Evolutionary conservation across 257 asterid genomes (phyloP), one percentile per base, ranked within the genome.

Genomic region (Solanum appendiculatum): DNA sequence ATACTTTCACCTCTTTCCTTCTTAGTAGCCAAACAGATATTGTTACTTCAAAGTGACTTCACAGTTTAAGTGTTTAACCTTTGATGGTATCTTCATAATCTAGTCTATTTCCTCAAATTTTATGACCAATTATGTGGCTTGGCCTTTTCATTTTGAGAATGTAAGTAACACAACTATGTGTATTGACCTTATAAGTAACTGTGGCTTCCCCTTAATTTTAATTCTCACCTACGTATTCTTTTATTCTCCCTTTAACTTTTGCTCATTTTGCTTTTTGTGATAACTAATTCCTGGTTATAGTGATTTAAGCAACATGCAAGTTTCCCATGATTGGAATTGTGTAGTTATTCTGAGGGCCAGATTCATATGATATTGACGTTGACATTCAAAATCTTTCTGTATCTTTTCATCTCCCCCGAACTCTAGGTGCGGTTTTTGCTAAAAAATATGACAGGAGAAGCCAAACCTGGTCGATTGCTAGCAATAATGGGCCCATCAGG

Each of bases 401-500:
- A 78, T 70, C 83, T 78, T 75, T 87, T 83, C 74, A 58, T 48
- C 87, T 44, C 9, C 46, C 69, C 87, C 48, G 4, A 82, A 77
- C 87, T 56, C 75, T 81, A 96, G 99, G 95, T 94, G 70, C 92
- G 98, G 1, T 97, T 95, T 91, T 83, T 97, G 90, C 97, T 97
- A 87, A 93, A 93, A 82, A 90, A 92, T 90, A 95, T 94, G 48
- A 90, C 93, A 85, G 99, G 98, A 88, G 98, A 97, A 89, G 99
- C 98, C 34, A 94, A 92, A 89, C 98, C 98, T 77, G 98, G 99
- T 89, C 89, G 98, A 87, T 92, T 97, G 90, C 97, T 97, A 48
- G 98, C 99, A 66, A 86, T 97, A 86, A 97, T 97, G 98, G 99
- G 99, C 69, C 99, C 99, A 83, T 97, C 99, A 54, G 99, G 99